phyloP scores from a whole-genome alignment of 202 grass and related monocot genomes.

The Dendrocalamus latiflorus region DNA sequence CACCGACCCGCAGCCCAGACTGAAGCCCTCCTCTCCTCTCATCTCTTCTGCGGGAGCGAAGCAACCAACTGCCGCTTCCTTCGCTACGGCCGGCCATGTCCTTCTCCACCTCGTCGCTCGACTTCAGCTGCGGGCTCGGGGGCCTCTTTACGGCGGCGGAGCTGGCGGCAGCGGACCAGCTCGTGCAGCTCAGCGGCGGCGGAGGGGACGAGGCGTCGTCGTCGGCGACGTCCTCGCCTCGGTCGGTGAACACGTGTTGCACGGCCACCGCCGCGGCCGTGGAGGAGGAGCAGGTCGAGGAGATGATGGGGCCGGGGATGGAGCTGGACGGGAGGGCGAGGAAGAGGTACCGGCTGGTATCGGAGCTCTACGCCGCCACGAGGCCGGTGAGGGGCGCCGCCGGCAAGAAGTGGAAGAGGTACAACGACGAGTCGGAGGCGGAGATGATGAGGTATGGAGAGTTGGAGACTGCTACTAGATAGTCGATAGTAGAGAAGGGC shows the following conservation, averaged over 20 bases:
- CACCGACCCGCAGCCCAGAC: background rate
- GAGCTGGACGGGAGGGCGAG: constrained; percentile 31
- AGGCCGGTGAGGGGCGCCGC: background rate
- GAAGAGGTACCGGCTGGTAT: constrained; percentile 42
- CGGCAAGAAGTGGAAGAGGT: constrained; percentile 27
- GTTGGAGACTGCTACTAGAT: background rate
- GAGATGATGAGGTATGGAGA: constrained; percentile 9
- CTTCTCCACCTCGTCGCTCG: background rate
- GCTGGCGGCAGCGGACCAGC: constrained; percentile 51
- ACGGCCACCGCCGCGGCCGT: background rate
- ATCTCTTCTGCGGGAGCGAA: background rate
- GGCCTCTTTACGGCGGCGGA: constrained; percentile 51
- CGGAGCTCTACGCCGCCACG: constrained; percentile 45
- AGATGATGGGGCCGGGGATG: background rate
- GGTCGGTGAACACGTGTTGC: constrained; percentile 26
- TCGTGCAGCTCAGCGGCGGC: constrained; percentile 63
- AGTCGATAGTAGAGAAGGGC: background rate
- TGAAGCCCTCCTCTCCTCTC: background rate
- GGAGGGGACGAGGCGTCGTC: background rate
- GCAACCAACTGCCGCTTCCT: background rate
- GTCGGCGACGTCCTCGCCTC: constrained; percentile 7
- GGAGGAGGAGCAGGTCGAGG: background rate
- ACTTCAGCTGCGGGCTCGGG: background rate
- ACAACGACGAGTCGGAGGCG: background rate
- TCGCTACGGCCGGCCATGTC: background rate